Conservation (phyloP, 2,329 filamentous ascomycete genomes). For the Colletotrichum graminicola region DNA sequence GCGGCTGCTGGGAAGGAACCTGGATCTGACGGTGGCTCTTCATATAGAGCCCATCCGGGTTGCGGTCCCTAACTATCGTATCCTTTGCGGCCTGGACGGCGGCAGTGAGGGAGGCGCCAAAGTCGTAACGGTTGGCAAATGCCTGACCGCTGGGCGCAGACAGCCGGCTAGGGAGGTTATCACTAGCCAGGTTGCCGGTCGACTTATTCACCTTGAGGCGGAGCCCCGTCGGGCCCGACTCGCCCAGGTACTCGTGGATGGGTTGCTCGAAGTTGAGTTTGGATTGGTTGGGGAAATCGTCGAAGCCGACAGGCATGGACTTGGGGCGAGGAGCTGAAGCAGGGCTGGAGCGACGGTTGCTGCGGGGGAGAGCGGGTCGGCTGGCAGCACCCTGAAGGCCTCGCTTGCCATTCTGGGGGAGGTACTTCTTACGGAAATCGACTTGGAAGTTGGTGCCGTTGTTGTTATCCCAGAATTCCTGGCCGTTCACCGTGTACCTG, state of each 20-base stretch:
- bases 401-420: constrained; percentile 71
- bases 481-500: constrained; percentile 84
- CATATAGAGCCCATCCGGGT: constrained; percentile 68
- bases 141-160: constrained; percentile 74
- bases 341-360: constrained; percentile 66
- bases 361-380: constrained; percentile 72
- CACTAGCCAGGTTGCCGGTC: constrained; percentile 70
- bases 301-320: constrained; percentile 70
- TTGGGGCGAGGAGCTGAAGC: constrained; percentile 61
- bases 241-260: constrained; percentile 72
- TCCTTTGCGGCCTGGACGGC: constrained; percentile 82
- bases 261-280: constrained; percentile 71
- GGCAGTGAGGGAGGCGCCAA: constrained; percentile 88
- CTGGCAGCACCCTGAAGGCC: constrained; percentile 63
- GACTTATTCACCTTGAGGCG: constrained; percentile 81
- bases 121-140: constrained; percentile 96
- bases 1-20: constrained; percentile 40
- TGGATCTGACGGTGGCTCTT: constrained; percentile 60
- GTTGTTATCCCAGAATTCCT: constrained; percentile 98
- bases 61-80: constrained; percentile 63
- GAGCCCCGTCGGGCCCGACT: constrained; percentile 69
- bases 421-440: constrained; percentile 86
- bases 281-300: constrained; percentile 78
- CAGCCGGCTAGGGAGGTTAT: constrained; percentile 67
- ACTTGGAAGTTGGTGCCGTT: constrained; percentile 88